These are phyloP conservation scores for Phaeophleospora eucalypticola DNA, from an alignment of 2,329 filamentous ascomycete species.

Conservation along the genomic window DNA sequence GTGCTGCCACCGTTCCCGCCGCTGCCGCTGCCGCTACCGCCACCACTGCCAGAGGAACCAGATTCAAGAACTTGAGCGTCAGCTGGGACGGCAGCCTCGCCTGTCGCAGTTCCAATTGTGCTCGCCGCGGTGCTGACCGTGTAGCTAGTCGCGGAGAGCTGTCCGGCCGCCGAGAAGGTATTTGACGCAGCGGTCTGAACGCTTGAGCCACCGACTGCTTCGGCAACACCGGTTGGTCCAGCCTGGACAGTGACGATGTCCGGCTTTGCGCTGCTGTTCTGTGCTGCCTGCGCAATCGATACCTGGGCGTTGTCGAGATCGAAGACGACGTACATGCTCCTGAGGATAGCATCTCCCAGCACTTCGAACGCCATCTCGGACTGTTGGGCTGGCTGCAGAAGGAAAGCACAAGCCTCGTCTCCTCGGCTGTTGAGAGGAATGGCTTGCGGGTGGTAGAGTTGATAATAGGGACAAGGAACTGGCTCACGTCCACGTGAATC, in stretches of 20 bases:
- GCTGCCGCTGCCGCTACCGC: conserved; percentile 4
- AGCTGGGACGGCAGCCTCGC: conserved; percentile 28
- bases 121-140: conserved; percentile 20
- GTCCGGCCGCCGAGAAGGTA: conserved; percentile 15
- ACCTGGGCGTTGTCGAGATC: conserved; percentile 35
- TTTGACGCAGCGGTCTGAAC: conserved; percentile 19
- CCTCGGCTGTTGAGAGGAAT: conserved; percentile 11
- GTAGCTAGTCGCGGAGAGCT: conserved; percentile 18
- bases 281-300: conserved; percentile 31
- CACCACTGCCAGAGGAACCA: not conserved
- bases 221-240: conserved; percentile 26
- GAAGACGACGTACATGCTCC: conserved; percentile 35
- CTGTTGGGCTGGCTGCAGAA: conserved; percentile 19
- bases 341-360: conserved; percentile 31
- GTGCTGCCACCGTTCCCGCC: not conserved
- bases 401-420: conserved; percentile 26
- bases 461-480: conserved; percentile 31
- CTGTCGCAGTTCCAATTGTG: conserved; percentile 30
- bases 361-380: conserved; percentile 20
- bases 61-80: conserved; percentile 15
- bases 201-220: conserved; percentile 20
- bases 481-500: conserved; percentile 26
- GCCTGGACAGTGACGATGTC: conserved; percentile 26
- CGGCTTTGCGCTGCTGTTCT: conserved; percentile 21
- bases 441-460: conserved; percentile 24